Percentiles rank a stretch among this genome's conserved stretches.
phyloP scores from a whole-genome alignment of 2,329 filamentous ascomycete genomes.

The Chaetomium globosum region DNA sequence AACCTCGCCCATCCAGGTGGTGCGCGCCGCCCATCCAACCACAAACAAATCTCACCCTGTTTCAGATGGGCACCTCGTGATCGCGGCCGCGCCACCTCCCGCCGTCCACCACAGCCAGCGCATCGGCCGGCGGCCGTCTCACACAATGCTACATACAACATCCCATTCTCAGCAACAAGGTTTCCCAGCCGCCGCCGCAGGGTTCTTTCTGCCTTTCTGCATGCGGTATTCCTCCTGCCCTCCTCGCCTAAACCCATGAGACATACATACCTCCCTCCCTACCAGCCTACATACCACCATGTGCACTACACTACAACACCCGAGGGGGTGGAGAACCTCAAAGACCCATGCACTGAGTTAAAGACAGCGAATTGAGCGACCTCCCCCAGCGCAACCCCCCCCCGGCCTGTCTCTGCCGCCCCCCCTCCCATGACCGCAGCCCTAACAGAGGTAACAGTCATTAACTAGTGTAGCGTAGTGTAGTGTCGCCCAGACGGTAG shows the following conservation, averaged over 20 bases:
- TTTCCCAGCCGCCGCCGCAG: not conserved
- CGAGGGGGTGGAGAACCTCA: no score
- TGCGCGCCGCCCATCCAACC: not conserved
- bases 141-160: no score
- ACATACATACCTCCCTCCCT: not conserved
- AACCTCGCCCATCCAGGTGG: not conserved
- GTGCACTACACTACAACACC: not conserved
- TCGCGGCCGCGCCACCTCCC: conserved; percentile 17
- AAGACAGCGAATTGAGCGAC: no score
- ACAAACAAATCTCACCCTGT: not conserved
- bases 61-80: conserved; percentile 27
- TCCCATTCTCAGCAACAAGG: not conserved
- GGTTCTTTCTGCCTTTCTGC: no score
- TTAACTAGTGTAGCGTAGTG: no score
- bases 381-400: conserved; percentile 1
- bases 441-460: not conserved
- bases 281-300: no score
- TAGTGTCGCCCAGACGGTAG: conserved; percentile 15
- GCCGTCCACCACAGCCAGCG: not conserved
- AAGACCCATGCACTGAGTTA: not conserved
- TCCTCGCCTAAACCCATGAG: not conserved
- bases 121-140: not conserved
- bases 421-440: not conserved
- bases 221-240: not conserved
- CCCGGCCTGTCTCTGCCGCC: not conserved